Percentiles rank a stretch among this genome's conserved stretches.
These are phyloP conservation scores for Vitis cinerea DNA, from an alignment of 164 flowering plant genomes.

Conservation along the genomic window DNA sequence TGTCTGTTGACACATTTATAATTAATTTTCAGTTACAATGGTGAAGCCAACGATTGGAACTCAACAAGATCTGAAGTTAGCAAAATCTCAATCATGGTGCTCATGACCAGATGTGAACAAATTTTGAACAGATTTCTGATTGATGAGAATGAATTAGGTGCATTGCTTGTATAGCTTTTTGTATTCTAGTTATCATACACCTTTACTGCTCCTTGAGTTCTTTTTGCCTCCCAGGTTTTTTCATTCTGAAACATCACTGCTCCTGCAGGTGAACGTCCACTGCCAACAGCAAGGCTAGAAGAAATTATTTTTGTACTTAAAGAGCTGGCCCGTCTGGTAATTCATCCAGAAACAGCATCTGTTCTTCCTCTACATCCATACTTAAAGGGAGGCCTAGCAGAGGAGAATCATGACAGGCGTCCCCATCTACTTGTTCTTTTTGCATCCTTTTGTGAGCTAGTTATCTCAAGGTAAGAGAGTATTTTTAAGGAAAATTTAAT, in stretches of 20 bases:
- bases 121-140: slow-evolving; percentile 65
- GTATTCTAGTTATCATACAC: not conserved
- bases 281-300: slow-evolving; percentile 77
- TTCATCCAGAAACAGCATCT: slow-evolving; percentile 68
- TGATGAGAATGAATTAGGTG: slow-evolving; percentile 80
- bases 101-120: slow-evolving; percentile 74
- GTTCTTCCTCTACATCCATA: slow-evolving; percentile 58
- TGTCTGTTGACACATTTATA: slow-evolving; percentile 2
- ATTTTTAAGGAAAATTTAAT: not conserved
- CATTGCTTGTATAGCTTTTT: not conserved
- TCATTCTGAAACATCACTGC: slow-evolving; percentile 7
- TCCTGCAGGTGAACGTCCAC: slow-evolving; percentile 62
- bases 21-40: slow-evolving; percentile 33
- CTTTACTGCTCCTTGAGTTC: not conserved
- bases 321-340: slow-evolving; percentile 59
- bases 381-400: slow-evolving; percentile 43
- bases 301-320: slow-evolving; percentile 72
- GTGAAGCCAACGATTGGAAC: slow-evolving; percentile 51
- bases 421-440: slow-evolving; percentile 75
- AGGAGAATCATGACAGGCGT: slow-evolving; percentile 33
- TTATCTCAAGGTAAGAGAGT: slow-evolving; percentile 66
- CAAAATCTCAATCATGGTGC: slow-evolving; percentile 60
- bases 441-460: slow-evolving; percentile 86
- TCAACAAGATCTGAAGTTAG: slow-evolving; percentile 67
- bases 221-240: not conserved